Base-by-base conservation (phyloP, 2,329 filamentous ascomycete genomes). In the Pseudogymnoascus sp. region DNA sequence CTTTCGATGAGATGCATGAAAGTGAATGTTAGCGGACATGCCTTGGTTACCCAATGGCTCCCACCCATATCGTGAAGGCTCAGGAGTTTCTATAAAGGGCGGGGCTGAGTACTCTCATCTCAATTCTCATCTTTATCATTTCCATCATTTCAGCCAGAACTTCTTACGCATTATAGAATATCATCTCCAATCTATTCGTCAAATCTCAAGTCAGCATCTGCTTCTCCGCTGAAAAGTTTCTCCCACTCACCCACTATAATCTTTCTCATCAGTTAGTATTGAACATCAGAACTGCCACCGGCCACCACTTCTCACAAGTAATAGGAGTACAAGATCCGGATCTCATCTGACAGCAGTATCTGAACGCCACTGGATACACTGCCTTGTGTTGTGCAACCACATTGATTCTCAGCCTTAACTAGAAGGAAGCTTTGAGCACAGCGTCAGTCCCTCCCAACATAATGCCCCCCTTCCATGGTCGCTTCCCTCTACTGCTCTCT, bases 391-490 rank as follows among this genome's bases (percentile, higher is more conserved):
- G 29, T 55, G 48, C 48, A 55, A 55, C 48, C 48, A 33, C 48
- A 33, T 55, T 33, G 7, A 31, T 33, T 10, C 29, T n/a, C 29
- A 55, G 29, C n/a, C 29, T 31, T 55, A 21, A 31, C 45, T 12
- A 55, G 5, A 55, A 55, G 29, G 48, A 55, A 55, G 48, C 48
- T 55, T 55, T 29, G 48, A 55, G 48, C 18, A 55, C 48, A 55
- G 29, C 9, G 48, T 55, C 5, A 55, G 48, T 55, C n/a, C 15
- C 29, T 29, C 31, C n/a, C 33, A 33, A 27, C 48, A 7, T 31
- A n/a, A 55, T 55, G 9, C 18, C n/a, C 4, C 18, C n/a, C 45
- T 33, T 55, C 48, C 48, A 33, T 55, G 29, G n/a, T 5, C 27
- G 21, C 40, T 25, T 45, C 15, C 29, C n/a, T 33, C 48, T n/a